Percentiles rank a stretch among this genome's conserved stretches.
These are phyloP conservation scores for Pseudocercospora macadamiae DNA, from an alignment of 2,329 filamentous ascomycete species.

Conservation along the genomic window DNA sequence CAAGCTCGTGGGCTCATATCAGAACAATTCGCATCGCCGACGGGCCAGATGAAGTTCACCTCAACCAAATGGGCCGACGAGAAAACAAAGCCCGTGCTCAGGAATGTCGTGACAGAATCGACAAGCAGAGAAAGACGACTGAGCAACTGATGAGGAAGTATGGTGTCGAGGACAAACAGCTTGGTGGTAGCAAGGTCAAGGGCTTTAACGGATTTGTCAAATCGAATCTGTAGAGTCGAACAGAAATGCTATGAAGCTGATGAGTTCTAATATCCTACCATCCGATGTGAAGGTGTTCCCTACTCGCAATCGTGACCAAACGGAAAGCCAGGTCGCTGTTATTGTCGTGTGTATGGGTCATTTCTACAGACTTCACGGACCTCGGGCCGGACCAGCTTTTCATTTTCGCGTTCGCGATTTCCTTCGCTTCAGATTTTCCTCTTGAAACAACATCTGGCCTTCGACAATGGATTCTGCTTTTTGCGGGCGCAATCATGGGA, in stretches of 20 bases:
- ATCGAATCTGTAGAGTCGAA: conserved; percentile 43
- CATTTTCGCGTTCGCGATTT: no score
- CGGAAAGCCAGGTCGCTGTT: no score
- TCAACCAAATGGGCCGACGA: conserved; percentile 77
- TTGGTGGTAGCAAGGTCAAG: conserved; percentile 43
- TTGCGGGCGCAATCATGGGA: no score
- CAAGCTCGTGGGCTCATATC: conserved; percentile 52
- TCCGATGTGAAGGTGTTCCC: no score
- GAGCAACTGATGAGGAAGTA: conserved; percentile 68
- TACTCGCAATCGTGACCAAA: no score
- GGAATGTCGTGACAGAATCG: conserved; percentile 58
- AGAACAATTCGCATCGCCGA: conserved; percentile 56
- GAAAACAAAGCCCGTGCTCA: conserved; percentile 69
- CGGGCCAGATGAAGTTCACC: conserved; percentile 93
- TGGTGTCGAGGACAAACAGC: conserved; percentile 46
- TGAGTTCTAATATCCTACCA: neutral
- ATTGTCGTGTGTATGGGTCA: no score
- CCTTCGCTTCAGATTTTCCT: no score
- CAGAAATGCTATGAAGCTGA: neutral
- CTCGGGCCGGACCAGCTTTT: neutral
- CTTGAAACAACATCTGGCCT: no score
- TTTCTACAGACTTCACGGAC: neutral
- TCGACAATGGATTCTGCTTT: no score
- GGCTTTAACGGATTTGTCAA: conserved; percentile 32
- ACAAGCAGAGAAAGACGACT: conserved; percentile 66